These are phyloP conservation scores for Xylaria sp. DNA, from an alignment of 2,329 filamentous ascomycete genomes.

Conservation along the genomic window DNA sequence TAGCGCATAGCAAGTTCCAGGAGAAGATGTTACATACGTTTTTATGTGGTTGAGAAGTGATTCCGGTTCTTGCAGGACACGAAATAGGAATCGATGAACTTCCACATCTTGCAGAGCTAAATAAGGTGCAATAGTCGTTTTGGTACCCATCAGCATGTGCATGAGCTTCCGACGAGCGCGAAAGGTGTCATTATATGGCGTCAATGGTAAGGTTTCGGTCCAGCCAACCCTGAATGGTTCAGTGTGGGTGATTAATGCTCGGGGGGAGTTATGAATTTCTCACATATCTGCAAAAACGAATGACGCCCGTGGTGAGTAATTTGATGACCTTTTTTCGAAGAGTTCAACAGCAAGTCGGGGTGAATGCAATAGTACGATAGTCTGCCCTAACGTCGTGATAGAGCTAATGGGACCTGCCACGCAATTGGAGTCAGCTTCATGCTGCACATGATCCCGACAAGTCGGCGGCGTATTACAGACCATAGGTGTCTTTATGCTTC, in stretches of 20 bases:
- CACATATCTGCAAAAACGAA: slow-evolving; percentile 45
- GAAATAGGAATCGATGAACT: slow-evolving; percentile 35
- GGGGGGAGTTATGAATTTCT: background rate
- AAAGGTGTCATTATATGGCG: slow-evolving; percentile 43
- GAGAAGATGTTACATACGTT: slow-evolving; percentile 20
- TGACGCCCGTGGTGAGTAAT: slow-evolving; percentile 49
- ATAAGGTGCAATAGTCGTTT: slow-evolving; percentile 33
- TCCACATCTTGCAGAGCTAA: slow-evolving; percentile 33
- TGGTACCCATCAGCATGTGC: slow-evolving; percentile 49
- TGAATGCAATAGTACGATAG: slow-evolving; percentile 56
- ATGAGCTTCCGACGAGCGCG: slow-evolving; percentile 45
- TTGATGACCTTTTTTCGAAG: slow-evolving; percentile 51
- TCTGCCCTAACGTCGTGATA: slow-evolving; percentile 54
- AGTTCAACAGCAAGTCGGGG: slow-evolving; percentile 52
- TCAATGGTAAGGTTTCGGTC: slow-evolving; percentile 36
- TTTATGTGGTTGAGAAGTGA: slow-evolving; percentile 27
- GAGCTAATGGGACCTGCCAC: slow-evolving; percentile 52
- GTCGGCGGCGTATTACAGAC: slow-evolving; percentile 10
- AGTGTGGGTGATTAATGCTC: background rate
- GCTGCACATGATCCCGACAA: background rate
- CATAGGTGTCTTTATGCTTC: slow-evolving; percentile 53
- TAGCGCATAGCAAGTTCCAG: background rate
- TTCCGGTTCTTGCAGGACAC: slow-evolving; percentile 31
- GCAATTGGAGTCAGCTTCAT: background rate
- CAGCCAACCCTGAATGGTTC: slow-evolving; percentile 40